phyloP scores from a whole-genome alignment of 768 basidiomycete genomes.

The Coprinopsis cinerea region DNA sequence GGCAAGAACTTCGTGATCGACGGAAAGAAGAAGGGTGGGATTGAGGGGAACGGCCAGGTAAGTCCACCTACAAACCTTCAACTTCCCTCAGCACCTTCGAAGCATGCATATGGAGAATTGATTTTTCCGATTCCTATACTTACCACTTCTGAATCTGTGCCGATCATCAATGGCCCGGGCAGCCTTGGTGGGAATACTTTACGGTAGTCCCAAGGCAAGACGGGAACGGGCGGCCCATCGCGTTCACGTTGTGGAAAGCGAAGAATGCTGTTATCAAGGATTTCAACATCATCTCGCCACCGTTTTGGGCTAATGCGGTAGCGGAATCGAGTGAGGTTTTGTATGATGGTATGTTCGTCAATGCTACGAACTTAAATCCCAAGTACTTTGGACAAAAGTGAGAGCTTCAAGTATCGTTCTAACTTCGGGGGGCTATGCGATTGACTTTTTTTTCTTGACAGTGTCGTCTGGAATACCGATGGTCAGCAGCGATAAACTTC shows the following conservation, averaged over 20 bases:
- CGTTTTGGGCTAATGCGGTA: slow-evolving; percentile 57
- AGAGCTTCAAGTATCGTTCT: slow-evolving; percentile 9
- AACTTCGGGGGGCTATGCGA: background rate
- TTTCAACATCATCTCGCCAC: slow-evolving; percentile 48
- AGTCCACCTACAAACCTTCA: background rate
- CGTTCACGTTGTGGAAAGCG: slow-evolving; percentile 44
- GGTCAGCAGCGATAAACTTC: slow-evolving; percentile 26
- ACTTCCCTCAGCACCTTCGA: background rate
- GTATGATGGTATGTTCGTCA: slow-evolving; percentile 53
- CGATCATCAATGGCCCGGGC: background rate
- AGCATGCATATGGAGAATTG: too few relatives aligned
- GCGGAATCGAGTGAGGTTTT: slow-evolving; percentile 43
- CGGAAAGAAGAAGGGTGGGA: slow-evolving; percentile 49
- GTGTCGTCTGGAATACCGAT: slow-evolving; percentile 57
- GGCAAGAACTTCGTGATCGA: slow-evolving; percentile 51
- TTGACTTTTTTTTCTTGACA: slow-evolving; percentile 18
- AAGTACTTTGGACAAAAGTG: slow-evolving; percentile 45
- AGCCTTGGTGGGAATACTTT: slow-evolving; percentile 56
- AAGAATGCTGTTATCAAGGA: slow-evolving; percentile 35
- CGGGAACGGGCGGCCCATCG: slow-evolving; percentile 54
- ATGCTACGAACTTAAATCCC: slow-evolving; percentile 52
- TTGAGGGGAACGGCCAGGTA: slow-evolving; percentile 55
- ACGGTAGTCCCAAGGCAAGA: slow-evolving; percentile 39
- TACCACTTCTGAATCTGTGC: too few relatives aligned
- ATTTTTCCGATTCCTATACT: background rate